Evolutionary conservation across 345 rosid genomes (phyloP).

Genomic region (Geranium rotundifolium): DNA sequence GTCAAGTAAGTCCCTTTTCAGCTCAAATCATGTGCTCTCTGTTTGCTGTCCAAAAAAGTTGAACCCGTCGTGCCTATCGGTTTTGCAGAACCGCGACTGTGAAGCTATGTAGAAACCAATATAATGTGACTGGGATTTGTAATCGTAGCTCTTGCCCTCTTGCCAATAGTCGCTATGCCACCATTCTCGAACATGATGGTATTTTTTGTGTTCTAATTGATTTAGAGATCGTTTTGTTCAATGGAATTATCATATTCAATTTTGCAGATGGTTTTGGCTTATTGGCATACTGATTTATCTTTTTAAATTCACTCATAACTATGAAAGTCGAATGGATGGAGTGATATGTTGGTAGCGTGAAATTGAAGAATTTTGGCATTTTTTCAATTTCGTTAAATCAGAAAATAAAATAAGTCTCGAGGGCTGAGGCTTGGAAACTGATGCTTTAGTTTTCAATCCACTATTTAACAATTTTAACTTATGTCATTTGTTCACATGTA

Average conservation of each 20-base stretch:
- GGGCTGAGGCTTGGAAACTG: background rate
- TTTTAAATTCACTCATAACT: background rate
- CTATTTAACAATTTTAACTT: background rate
- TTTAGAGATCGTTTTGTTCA: background rate
- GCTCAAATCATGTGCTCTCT: background rate
- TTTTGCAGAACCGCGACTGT: conserved; percentile 66
- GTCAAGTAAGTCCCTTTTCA: conserved; percentile 43
- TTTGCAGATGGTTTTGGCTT: too few species aligned
- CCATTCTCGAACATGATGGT: conserved; percentile 90
- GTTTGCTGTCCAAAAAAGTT: background rate
- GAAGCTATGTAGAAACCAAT: conserved; percentile 83
- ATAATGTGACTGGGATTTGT: conserved; percentile 82
- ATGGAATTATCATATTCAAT: background rate
- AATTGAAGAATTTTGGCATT: background rate
- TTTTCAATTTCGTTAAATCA: background rate
- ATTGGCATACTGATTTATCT: background rate
- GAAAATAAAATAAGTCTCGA: background rate
- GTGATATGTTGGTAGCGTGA: background rate
- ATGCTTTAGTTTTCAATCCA: background rate
- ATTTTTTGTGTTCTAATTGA: conserved; percentile 2
- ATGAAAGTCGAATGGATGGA: background rate
- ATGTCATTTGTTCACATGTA: background rate
- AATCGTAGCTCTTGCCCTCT: conserved; percentile 97
- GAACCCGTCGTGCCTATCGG: background rate
- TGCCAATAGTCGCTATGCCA: conserved; percentile 94